phyloP scores from a whole-genome alignment of 176 grass and related monocot species.

The Zoysia pacifica region DNA sequence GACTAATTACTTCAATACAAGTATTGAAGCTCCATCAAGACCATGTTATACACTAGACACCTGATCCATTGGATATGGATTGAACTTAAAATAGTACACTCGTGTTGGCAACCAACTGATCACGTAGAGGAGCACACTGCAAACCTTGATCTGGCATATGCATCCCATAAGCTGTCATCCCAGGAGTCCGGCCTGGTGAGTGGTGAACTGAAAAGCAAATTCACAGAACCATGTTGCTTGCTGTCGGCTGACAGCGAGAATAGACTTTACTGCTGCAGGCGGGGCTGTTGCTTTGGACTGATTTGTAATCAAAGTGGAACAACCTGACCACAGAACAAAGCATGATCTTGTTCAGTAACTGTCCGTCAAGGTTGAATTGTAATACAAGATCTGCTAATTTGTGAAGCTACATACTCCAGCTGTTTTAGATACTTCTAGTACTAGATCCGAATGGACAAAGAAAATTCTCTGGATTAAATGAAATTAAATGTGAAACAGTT shows the following conservation, averaged over 20 bases:
- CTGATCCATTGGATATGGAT: slow-evolving; percentile 34
- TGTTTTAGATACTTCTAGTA: neutral
- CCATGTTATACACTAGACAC: slow-evolving; percentile 43
- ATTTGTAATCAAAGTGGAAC: slow-evolving; percentile 59
- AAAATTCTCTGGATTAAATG: slow-evolving; percentile 20
- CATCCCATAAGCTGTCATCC: slow-evolving; percentile 35
- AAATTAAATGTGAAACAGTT: slow-evolving; percentile 32
- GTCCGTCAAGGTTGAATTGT: neutral
- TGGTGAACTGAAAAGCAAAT: slow-evolving; percentile 47
- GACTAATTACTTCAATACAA: slow-evolving; percentile 57
- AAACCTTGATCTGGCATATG: slow-evolving; percentile 52
- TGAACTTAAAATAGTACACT: slow-evolving; percentile 46
- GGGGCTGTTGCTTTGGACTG: slow-evolving; percentile 44
- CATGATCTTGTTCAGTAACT: slow-evolving; percentile 33
- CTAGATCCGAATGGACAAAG: slow-evolving; percentile 32
- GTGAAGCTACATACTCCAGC: too few relatives aligned
- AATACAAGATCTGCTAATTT: neutral
- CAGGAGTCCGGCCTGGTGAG: slow-evolving; percentile 18
- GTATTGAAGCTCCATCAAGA: slow-evolving; percentile 49
- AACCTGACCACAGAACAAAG: slow-evolving; percentile 47
- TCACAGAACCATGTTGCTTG: slow-evolving; percentile 14
- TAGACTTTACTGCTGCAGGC: slow-evolving; percentile 6
- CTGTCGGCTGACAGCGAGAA: slow-evolving; percentile 17
- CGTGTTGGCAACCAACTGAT: slow-evolving; percentile 32
- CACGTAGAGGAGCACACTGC: slow-evolving; percentile 50